Conservation (phyloP, 768 basidiomycete genomes). For the Hygrocybe punicea region DNA sequence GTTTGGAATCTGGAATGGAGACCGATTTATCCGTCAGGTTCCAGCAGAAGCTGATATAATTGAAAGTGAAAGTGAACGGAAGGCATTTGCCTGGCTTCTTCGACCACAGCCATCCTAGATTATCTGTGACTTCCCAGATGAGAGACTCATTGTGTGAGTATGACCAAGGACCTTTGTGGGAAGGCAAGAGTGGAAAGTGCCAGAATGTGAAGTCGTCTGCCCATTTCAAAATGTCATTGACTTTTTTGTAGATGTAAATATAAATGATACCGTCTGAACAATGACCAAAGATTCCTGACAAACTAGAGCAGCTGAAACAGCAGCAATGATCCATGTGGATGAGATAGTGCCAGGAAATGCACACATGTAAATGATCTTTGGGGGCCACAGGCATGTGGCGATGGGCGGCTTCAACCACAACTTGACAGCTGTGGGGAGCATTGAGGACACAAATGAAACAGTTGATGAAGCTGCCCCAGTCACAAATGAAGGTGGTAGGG, state of each 20-base stretch:
- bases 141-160: background rate
- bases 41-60: slow-evolving; percentile 33
- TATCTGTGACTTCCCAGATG: background rate
- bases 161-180: background rate
- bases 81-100: slow-evolving; percentile 20
- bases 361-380: background rate
- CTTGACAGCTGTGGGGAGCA: slow-evolving; percentile 21
- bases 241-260: slow-evolving; percentile 11
- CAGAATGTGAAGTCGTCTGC: slow-evolving; percentile 14
- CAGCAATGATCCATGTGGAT: slow-evolving; percentile 21
- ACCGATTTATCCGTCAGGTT: slow-evolving; percentile 21
- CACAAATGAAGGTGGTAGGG: background rate
- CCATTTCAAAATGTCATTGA: slow-evolving; percentile 9
- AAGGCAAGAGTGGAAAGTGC: slow-evolving; percentile 12
- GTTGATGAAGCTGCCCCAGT: background rate
- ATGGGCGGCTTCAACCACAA: background rate
- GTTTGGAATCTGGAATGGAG: slow-evolving; percentile 26
- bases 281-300: slow-evolving; percentile 17
- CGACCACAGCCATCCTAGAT: slow-evolving; percentile 22
- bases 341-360: background rate
- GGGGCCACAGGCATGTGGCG: slow-evolving; percentile 1
- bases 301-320: slow-evolving; percentile 14
- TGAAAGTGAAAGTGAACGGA: slow-evolving; percentile 16
- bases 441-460: slow-evolving; percentile 13
- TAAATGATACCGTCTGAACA: slow-evolving; percentile 10